A percentile compares a stretch with the other conserved stretches of the same genome.
Conservation (phyloP, 2,329 filamentous ascomycete species). For the Fusarium phyllophilum region DNA sequence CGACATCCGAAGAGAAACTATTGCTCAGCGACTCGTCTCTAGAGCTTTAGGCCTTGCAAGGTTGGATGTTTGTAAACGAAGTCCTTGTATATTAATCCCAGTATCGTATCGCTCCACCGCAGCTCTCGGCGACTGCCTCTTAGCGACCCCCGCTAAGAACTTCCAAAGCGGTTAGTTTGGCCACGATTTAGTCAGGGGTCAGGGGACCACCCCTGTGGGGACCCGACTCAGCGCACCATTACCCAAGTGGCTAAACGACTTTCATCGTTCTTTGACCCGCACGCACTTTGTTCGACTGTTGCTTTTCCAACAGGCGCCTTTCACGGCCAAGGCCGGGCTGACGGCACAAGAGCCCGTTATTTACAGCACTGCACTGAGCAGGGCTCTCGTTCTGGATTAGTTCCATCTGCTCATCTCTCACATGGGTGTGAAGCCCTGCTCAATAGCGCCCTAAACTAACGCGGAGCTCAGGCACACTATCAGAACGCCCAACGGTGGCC, state of each 20-base stretch:
- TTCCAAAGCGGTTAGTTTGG: neutral
- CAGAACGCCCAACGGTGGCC: conserved; percentile 15
- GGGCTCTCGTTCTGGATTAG: conserved; percentile 11
- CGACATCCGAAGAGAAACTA: conserved; percentile 17
- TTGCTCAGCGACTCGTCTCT: neutral
- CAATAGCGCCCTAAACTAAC: conserved; percentile 37
- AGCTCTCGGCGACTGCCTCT: conserved; percentile 21
- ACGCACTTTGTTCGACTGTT: conserved; percentile 13
- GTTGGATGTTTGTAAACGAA: conserved; percentile 2
- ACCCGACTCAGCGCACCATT: neutral
- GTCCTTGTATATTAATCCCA: conserved; percentile 13
- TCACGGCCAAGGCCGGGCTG: conserved; percentile 25
- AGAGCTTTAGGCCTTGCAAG: neutral
- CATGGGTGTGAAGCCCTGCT: conserved; percentile 7
- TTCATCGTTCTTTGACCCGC: conserved; percentile 19
- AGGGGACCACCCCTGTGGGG: neutral
- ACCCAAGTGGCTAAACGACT: conserved; percentile 17
- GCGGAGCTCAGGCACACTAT: conserved; percentile 28
- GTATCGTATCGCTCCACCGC: conserved; percentile 15
- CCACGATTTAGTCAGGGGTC: conserved; percentile 23
- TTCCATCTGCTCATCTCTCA: conserved; percentile 8
- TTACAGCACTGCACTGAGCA: conserved; percentile 8
- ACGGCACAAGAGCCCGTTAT: conserved; percentile 17
- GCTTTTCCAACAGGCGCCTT: conserved; percentile 1
- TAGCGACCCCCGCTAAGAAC: conserved; percentile 12